Percentiles rank a stretch among this genome's conserved stretches.
phyloP scores from a whole-genome alignment of 2,329 filamentous ascomycete genomes.

The Ophiocordyceps camponoti-rufipedis region DNA sequence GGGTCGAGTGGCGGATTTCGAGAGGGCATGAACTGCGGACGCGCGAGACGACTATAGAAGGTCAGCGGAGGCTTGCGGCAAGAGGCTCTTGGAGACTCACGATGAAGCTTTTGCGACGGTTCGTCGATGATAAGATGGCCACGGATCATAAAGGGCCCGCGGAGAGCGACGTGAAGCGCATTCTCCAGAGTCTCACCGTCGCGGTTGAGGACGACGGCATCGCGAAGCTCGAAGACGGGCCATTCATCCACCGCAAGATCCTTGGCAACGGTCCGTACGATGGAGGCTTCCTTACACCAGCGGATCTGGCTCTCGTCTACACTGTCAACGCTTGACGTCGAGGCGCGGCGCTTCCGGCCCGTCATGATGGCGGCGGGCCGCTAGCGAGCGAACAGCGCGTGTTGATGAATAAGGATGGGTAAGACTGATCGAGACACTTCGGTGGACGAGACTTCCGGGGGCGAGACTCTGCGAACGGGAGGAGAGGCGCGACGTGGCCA shows the following conservation, averaged over 20 bases:
- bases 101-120: constrained; percentile 13
- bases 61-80: background rate
- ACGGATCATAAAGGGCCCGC: constrained; percentile 42
- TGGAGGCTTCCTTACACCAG: constrained; percentile 16
- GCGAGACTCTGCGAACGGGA: too few relatives aligned
- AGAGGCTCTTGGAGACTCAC: constrained; percentile 13
- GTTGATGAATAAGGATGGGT: too few relatives aligned
- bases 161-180: constrained; percentile 38
- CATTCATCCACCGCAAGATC: constrained; percentile 27
- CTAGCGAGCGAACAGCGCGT: background rate
- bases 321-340: constrained; percentile 26
- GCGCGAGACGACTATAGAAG: constrained; percentile 13
- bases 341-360: constrained; percentile 21
- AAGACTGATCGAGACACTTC: too few relatives aligned
- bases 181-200: constrained; percentile 37
- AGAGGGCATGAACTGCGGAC: constrained; percentile 19
- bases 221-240: constrained; percentile 41
- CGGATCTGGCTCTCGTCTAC: constrained; percentile 17
- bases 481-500: too few relatives aligned
- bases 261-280: constrained; percentile 12
- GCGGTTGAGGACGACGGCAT: constrained; percentile 39
- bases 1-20: constrained; percentile 30
- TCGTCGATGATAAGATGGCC: constrained; percentile 38
- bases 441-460: too few relatives aligned
- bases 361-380: constrained; percentile 12